These are phyloP conservation scores for Mycena olivaceomarginata DNA, from an alignment of 768 basidiomycete species.

Conservation along the genomic window DNA sequence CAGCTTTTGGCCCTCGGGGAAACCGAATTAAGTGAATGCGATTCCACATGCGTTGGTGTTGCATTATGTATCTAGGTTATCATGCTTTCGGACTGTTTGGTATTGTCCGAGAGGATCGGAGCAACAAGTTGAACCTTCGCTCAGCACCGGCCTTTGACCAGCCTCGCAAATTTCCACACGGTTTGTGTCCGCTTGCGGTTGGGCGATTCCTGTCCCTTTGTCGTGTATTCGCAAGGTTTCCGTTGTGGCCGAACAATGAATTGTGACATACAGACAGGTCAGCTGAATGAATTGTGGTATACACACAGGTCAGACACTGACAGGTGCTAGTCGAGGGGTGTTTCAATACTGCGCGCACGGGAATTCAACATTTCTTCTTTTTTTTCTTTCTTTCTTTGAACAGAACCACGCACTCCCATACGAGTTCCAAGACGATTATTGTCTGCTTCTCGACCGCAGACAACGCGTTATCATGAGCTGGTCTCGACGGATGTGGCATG, in stretches of 20 bases:
- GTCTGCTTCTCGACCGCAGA: slow-evolving; percentile 24
- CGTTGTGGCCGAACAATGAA: slow-evolving; percentile 26
- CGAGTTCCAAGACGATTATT: slow-evolving; percentile 25
- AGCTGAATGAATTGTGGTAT: too few species aligned
- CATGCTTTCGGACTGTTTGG: slow-evolving; percentile 29
- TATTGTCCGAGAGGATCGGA: slow-evolving; percentile 30
- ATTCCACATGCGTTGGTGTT: slow-evolving; percentile 29
- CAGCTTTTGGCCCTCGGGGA: slow-evolving; percentile 29
- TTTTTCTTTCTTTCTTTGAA: slow-evolving; percentile 7
- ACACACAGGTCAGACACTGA: slow-evolving; percentile 25
- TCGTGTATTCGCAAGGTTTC: slow-evolving; percentile 34
- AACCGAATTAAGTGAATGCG: slow-evolving; percentile 25
- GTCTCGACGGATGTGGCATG: slow-evolving; percentile 13
- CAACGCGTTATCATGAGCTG: slow-evolving; percentile 26
- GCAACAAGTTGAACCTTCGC: slow-evolving; percentile 23
- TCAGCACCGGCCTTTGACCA: slow-evolving; percentile 21
- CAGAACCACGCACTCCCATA: slow-evolving; percentile 25
- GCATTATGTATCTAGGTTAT: slow-evolving; percentile 24
- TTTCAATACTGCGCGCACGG: slow-evolving; percentile 28
- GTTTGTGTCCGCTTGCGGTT: slow-evolving; percentile 24
- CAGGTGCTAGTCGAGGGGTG: slow-evolving; percentile 27
- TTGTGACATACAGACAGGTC: slow-evolving; percentile 27
- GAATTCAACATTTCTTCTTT: slow-evolving; percentile 19
- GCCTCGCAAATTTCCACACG: slow-evolving; percentile 34
- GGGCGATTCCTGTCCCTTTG: slow-evolving; percentile 26